Evolutionary conservation across 371 early-diverging fungal species (phyloP).

Genomic region (Apophysomyces variabilis): DNA sequence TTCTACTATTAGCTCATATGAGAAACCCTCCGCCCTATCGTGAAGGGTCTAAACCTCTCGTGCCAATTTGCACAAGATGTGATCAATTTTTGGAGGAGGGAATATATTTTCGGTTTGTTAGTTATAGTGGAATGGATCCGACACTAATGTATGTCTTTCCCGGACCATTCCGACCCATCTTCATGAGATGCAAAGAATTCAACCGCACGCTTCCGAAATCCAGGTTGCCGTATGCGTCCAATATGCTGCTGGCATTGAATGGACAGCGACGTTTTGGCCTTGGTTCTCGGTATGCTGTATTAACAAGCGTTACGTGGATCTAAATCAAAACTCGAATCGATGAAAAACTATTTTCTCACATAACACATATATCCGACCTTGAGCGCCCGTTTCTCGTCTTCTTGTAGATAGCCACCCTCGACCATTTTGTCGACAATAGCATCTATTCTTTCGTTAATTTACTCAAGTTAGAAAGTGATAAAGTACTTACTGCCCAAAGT

Average conservation of each 20-base stretch:
- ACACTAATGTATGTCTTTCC: background rate
- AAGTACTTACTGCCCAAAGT: background rate
- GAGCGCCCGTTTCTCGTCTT: background rate
- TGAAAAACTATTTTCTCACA: background rate
- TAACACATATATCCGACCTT: background rate
- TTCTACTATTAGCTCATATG: too few species aligned
- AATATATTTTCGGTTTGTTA: background rate
- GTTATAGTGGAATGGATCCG: background rate
- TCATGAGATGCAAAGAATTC: constrained; percentile 5
- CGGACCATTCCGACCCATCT: constrained; percentile 1
- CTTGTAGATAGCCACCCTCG: background rate
- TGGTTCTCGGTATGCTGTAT: background rate
- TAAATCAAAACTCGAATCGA: background rate
- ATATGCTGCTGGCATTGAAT: background rate
- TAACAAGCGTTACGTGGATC: background rate
- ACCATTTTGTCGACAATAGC: background rate
- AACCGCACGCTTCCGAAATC: background rate
- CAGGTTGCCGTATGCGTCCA: background rate
- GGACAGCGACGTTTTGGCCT: background rate
- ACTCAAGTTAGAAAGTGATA: background rate
- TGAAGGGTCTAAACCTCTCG: too few species aligned
- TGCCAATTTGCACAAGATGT: too few species aligned
- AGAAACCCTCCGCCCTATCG: too few species aligned
- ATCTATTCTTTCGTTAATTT: background rate
- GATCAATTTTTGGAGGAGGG: too few species aligned